phyloP scores from a whole-genome alignment of 139 green algal species.

The Chlorella sp. region DNA sequence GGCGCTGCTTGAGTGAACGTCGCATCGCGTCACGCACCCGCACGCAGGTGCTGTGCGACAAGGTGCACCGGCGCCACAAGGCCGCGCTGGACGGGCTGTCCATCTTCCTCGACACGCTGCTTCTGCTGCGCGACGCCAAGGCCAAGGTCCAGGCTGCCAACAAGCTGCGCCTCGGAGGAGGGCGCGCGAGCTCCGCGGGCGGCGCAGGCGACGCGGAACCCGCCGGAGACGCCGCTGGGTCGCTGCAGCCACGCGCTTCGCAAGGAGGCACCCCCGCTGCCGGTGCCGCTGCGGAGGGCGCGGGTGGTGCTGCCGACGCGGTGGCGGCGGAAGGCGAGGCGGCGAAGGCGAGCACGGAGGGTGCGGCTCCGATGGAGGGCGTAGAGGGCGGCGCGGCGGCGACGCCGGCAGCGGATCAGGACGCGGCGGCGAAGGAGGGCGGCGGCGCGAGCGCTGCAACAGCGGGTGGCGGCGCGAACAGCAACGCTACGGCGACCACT shows the following conservation, averaged over 20 bases:
- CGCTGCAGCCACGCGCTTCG: no score
- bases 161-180: background rate
- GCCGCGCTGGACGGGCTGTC: slow-evolving; percentile 56
- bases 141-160: background rate
- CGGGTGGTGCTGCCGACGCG: no score
- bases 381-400: slow-evolving; percentile 8
- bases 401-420: no score
- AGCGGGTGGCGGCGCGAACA: background rate
- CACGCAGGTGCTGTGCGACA: slow-evolving; percentile 49
- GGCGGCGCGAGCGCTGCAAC: background rate
- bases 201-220: no score
- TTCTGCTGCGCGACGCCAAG: slow-evolving; percentile 37
- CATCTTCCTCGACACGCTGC: slow-evolving; percentile 71
- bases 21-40: no score
- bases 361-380: background rate
- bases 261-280: background rate
- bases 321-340: no score
- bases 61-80: slow-evolving; percentile 13
- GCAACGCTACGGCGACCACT: no score
- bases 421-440: no score
- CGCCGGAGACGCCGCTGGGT: no score
- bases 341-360: no score
- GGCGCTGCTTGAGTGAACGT: no score
- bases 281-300: background rate
- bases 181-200: background rate